These are phyloP conservation scores for Fusarium domesticum DNA, from an alignment of 2,329 filamentous ascomycete genomes.

Conservation along the genomic window DNA sequence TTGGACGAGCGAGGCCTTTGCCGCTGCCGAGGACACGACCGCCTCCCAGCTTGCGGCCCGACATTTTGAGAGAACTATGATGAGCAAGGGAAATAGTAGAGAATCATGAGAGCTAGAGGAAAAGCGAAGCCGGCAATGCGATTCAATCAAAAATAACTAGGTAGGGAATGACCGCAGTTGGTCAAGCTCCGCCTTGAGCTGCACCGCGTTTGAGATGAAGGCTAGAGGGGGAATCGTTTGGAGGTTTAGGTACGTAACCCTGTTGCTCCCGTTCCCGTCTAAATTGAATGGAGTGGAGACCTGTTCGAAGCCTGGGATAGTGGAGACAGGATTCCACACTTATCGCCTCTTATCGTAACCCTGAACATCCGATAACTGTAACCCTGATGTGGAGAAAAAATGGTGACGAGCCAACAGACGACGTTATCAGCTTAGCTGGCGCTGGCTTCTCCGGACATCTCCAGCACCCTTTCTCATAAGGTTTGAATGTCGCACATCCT, in stretches of 20 bases:
- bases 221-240: conserved; percentile 14
- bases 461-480: conserved; percentile 12
- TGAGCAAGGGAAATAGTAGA: background rate
- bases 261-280: too few relatives aligned
- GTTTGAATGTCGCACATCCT: background rate
- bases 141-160: conserved; percentile 1
- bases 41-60: conserved; percentile 82
- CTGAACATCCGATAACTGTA: conserved; percentile 16
- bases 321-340: conserved; percentile 19
- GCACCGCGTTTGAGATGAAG: conserved; percentile 17
- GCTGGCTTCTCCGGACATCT: conserved; percentile 25
- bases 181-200: conserved; percentile 36
- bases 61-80: conserved; percentile 53
- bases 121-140: too few relatives aligned
- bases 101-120: background rate
- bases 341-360: conserved; percentile 16
- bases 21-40: conserved; percentile 88
- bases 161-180: conserved; percentile 34
- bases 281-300: conserved; percentile 9
- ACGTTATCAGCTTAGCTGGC: conserved; percentile 20
- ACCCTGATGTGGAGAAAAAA: conserved; percentile 19
- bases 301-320: too few relatives aligned
- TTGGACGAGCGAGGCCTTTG: conserved; percentile 70
- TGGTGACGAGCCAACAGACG: conserved; percentile 23
- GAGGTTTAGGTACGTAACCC: conserved; percentile 12